phyloP scores from a whole-genome alignment of 805 yeast genomes.

The Cyberlindnera euphorbiae region DNA sequence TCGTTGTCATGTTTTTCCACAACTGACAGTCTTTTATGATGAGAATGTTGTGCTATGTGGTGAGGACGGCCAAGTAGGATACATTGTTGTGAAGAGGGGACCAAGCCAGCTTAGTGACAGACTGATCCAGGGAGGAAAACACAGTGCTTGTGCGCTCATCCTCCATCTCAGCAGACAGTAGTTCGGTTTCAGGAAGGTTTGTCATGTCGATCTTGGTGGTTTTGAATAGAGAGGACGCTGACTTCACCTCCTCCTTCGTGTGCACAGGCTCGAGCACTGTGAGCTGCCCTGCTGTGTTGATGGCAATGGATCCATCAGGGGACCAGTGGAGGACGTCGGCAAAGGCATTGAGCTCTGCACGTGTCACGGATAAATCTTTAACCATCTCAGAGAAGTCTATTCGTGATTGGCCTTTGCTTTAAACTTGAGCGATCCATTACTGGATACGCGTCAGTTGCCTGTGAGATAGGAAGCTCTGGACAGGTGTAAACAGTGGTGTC shows the following conservation, averaged over 20 bases:
- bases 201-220: constrained; percentile 13
- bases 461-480: too few relatives aligned
- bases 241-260: constrained; percentile 9
- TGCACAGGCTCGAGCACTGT: constrained; percentile 22
- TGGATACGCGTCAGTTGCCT: too few relatives aligned
- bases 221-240: constrained; percentile 16
- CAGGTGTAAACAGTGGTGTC: too few relatives aligned
- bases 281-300: constrained; percentile 19
- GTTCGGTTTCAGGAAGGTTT: constrained; percentile 9
- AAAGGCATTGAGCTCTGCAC: constrained; percentile 16
- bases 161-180: constrained; percentile 8
- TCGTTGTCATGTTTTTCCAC: constrained; percentile 13
- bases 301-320: constrained; percentile 22
- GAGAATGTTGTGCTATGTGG: constrained; percentile 15
- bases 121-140: constrained; percentile 13
- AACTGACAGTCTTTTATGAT: constrained; percentile 15
- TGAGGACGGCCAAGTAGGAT: constrained; percentile 19
- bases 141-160: constrained; percentile 20
- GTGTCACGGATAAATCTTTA: constrained; percentile 8
- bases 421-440: too few relatives aligned
- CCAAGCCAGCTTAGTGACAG: constrained; percentile 15
- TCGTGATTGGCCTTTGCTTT: too few relatives aligned
- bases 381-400: constrained; percentile 6
- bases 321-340: constrained; percentile 20
- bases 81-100: constrained; percentile 21